These are phyloP conservation scores for Cynanchum wilfordii DNA, from an alignment of 257 asterid genomes.

Conservation along the genomic window DNA sequence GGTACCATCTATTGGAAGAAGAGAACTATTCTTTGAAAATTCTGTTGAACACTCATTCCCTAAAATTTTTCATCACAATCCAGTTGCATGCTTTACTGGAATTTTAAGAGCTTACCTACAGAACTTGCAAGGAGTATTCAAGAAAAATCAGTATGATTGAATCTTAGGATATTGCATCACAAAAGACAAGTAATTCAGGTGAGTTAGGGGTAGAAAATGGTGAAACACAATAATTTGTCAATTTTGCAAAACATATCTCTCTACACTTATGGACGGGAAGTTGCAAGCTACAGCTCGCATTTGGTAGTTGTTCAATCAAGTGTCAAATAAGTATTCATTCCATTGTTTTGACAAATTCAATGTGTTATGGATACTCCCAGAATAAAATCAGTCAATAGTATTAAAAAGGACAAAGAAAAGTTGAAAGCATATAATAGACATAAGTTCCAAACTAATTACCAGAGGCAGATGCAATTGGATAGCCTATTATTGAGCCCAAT, in stretches of 20 bases:
- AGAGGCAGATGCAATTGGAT: slow-evolving; percentile 89
- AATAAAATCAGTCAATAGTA: not conserved
- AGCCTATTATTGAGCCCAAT: slow-evolving; percentile 75
- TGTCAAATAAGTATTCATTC: not conserved
- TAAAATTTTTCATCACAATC: not conserved
- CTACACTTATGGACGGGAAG: not conserved
- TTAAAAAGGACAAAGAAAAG: not conserved
- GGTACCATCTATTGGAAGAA: not conserved
- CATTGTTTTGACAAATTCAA: not conserved
- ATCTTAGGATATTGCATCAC: not conserved
- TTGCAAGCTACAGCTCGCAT: not conserved
- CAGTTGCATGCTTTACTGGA: not conserved
- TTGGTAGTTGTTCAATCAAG: not conserved
- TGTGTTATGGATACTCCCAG: not conserved
- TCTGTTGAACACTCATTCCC: not conserved
- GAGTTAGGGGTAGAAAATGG: not conserved
- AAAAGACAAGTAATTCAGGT: not conserved
- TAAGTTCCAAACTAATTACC: slow-evolving; percentile 39
- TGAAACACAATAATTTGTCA: not conserved
- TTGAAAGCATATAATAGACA: not conserved
- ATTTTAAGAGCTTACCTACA: not conserved
- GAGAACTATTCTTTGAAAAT: not conserved
- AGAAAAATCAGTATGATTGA: not conserved
- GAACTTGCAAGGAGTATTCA: not conserved
- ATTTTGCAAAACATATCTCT: not conserved